Base-by-base conservation (phyloP, 31 red algal species). In the Asparagopsis taxiformis region DNA sequence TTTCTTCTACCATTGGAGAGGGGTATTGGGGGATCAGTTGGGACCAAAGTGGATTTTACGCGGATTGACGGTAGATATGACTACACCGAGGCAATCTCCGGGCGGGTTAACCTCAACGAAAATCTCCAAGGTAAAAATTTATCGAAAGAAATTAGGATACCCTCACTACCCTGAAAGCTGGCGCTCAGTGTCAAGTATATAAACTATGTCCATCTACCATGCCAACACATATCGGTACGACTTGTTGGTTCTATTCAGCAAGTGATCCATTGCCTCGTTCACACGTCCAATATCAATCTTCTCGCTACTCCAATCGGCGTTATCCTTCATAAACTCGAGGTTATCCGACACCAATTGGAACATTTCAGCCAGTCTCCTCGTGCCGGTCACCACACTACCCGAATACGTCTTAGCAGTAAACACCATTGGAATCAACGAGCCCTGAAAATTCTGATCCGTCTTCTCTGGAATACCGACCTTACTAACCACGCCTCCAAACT, bases 171-270 rank as follows among this genome's bases (percentile, higher is more conserved):
- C n/a, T n/a, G n/a, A n/a, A n/a, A n/a, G n/a, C n/a, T n/a, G n/a
- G n/a, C n/a, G n/a, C n/a, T n/a, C n/a, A n/a, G n/a, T n/a, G n/a
- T n/a, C n/a, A n/a, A n/a, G n/a, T n/a, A n/a, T n/a, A n/a, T n/a
- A n/a, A n/a, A n/a, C n/a, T n/a, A n/a, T n/a, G n/a, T 59, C 55
- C 13, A 23, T 39, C 31, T 77, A 54, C 74, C 85, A 90, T 21
- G 74, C 39, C 33, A 90, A 16, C 16, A 90, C 75, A 33, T 74
- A 79, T 22, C 85, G 85, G 49, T 72, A 90, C 44, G 75, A 62
- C 2, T 71, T 66, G 39, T 80, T 90, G 22, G 23, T 53, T 16
- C 75, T 36, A 6, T 75, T 55, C 13, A 20, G 3, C 48, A 90
- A 37, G 20, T 80, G 46, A 2, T 61, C 59, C 85, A 90, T 90